Evolutionary conservation across 2,329 filamentous ascomycete species (phyloP).

Genomic region (Penicillium palitans): DNA sequence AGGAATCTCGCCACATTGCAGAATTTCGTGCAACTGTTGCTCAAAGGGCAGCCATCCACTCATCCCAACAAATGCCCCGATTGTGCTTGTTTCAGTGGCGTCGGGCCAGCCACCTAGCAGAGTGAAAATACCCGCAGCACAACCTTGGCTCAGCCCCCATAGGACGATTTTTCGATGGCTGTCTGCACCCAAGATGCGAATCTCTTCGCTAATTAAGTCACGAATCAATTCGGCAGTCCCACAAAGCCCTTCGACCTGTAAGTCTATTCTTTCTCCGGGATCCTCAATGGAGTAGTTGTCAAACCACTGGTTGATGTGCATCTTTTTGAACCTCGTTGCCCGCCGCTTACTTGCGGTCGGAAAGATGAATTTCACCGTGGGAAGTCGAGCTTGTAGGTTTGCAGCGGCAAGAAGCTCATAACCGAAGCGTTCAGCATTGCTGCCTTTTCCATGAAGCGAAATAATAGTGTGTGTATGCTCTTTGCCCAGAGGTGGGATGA

Average conservation of each 20-base stretch:
- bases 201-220: constrained; percentile 39
- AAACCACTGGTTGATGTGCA: constrained; percentile 54
- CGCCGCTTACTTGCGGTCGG: constrained; percentile 51
- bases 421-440: constrained; percentile 49
- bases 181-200: constrained; percentile 24
- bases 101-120: constrained; percentile 43
- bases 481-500: neutral
- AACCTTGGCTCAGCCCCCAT: constrained; percentile 57
- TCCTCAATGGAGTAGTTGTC: constrained; percentile 48
- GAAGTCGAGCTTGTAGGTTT: constrained; percentile 16
- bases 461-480: constrained; percentile 18
- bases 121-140: constrained; percentile 48
- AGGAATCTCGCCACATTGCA: constrained; percentile 9
- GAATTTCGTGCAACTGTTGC: constrained; percentile 31
- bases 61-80: constrained; percentile 52
- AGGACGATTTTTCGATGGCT: constrained; percentile 47
- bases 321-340: constrained; percentile 46
- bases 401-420: constrained; percentile 32
- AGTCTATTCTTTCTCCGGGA: constrained; percentile 43
- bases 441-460: constrained; percentile 14
- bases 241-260: constrained; percentile 48
- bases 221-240: constrained; percentile 44
- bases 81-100: neutral
- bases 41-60: constrained; percentile 50
- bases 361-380: constrained; percentile 51